Conservation (phyloP, 805 yeast genomes). For the Hanseniaspora vineae region DNA sequence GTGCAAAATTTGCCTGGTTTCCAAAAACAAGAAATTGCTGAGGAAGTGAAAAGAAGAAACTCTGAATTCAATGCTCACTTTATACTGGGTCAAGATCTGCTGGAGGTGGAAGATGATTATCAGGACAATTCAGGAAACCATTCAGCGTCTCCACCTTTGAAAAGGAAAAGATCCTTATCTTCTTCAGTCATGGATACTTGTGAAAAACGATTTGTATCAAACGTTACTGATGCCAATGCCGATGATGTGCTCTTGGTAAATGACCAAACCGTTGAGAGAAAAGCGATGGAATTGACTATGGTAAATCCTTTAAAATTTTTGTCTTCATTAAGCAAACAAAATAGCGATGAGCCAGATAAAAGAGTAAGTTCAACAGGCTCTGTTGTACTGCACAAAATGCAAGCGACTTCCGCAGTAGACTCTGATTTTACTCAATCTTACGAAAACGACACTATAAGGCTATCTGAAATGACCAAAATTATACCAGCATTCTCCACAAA, state of each 20-base stretch:
- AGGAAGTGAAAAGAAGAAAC: slow-evolving; percentile 13
- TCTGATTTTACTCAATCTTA: neutral
- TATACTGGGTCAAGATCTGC: too few relatives aligned
- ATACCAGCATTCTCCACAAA: neutral
- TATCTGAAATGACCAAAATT: neutral
- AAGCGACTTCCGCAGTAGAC: neutral
- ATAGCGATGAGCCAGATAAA: neutral
- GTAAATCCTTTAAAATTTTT: slow-evolving; percentile 18
- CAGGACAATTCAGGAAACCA: too few relatives aligned
- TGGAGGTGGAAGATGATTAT: too few relatives aligned
- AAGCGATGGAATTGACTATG: slow-evolving; percentile 23
- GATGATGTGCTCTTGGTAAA: neutral
- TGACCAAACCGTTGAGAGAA: slow-evolving; percentile 11
- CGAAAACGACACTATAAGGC: neutral
- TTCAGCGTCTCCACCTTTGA: too few relatives aligned
- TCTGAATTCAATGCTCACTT: too few relatives aligned
- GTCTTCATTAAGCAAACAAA: slow-evolving; percentile 2
- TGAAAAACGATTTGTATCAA: too few relatives aligned
- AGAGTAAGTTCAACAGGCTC: neutral
- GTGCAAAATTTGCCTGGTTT: too few relatives aligned
- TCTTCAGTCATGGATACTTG: too few relatives aligned
- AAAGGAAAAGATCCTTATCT: too few relatives aligned
- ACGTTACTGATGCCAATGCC: too few relatives aligned
- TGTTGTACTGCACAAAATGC: neutral
- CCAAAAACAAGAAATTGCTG: slow-evolving; percentile 9